phyloP scores from a whole-genome alignment of 257 asterid species.

The Voacanga thouarsii region DNA sequence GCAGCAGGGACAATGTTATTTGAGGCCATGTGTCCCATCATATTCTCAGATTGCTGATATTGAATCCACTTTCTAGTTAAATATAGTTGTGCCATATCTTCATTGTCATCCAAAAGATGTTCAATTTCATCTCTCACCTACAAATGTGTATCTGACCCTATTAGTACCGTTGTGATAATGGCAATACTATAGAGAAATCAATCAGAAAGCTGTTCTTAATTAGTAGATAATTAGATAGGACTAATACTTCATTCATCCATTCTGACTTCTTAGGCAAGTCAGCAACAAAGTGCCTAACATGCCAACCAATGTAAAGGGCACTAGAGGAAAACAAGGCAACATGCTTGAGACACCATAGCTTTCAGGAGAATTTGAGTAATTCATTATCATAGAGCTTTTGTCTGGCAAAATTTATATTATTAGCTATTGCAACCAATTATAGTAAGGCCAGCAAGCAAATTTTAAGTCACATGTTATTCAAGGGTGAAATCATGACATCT shows the following conservation, averaged over 20 bases:
- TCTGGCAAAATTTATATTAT: not conserved
- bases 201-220: not conserved
- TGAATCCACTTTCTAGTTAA: slow-evolving; percentile 85
- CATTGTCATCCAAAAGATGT: slow-evolving; percentile 93
- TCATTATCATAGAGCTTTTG: not conserved
- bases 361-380: not conserved
- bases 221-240: not conserved
- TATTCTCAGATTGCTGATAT: slow-evolving; percentile 67
- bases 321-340: not conserved
- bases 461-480: not conserved
- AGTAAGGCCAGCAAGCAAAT: not conserved
- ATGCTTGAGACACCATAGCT: not conserved
- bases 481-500: not conserved
- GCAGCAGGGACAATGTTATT: slow-evolving; percentile 48
- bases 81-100: slow-evolving; percentile 92
- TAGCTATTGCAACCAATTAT: not conserved
- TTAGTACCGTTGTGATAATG: not conserved
- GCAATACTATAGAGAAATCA: not conserved
- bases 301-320: not conserved
- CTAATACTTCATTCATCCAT: not conserved
- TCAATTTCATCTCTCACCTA: slow-evolving; percentile 99
- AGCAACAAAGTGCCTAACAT: not conserved
- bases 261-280: not conserved
- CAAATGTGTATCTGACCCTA: slow-evolving; percentile 19
- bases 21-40: slow-evolving; percentile 42